Evolutionary conservation across 1,139 yeast genomes (phyloP).

Genomic region (Candida sanyaensis): DNA sequence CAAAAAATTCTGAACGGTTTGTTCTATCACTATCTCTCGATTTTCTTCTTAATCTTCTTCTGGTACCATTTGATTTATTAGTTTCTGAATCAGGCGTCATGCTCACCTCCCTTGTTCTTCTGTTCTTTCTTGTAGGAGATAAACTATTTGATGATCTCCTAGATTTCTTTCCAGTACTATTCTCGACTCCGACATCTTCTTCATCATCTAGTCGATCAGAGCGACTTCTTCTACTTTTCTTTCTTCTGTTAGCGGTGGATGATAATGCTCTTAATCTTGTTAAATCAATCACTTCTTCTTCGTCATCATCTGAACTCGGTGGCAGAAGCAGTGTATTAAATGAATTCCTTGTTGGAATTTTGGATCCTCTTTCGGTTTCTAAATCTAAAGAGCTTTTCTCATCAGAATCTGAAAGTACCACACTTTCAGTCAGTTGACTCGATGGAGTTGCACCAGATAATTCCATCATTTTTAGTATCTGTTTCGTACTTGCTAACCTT

Average conservation of each 20-base stretch:
- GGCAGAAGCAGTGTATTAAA: neutral
- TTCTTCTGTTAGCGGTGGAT: slow-evolving; percentile 3
- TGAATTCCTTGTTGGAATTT: slow-evolving; percentile 8
- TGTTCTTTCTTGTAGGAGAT: neutral
- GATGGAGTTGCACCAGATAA: neutral
- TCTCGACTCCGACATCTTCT: slow-evolving; percentile 2
- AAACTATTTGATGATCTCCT: slow-evolving; percentile 2
- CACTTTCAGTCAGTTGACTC: slow-evolving; percentile 26
- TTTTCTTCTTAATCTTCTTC: slow-evolving; percentile 30
- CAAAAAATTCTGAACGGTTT: slow-evolving; percentile 27
- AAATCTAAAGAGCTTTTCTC: slow-evolving; percentile 34
- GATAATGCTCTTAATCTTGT: slow-evolving; percentile 2
- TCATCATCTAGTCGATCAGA: neutral
- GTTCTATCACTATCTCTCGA: slow-evolving; percentile 34
- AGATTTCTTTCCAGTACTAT: slow-evolving; percentile 1
- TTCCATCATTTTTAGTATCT: slow-evolving; percentile 3
- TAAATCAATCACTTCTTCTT: slow-evolving; percentile 10
- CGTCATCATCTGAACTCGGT: slow-evolving; percentile 14
- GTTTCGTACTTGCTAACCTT: slow-evolving; percentile 7
- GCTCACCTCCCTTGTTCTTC: slow-evolving; percentile 16
- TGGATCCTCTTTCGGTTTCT: slow-evolving; percentile 1
- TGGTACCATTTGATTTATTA: slow-evolving; percentile 21
- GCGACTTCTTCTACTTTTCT: neutral
- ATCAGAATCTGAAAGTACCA: slow-evolving; percentile 41
- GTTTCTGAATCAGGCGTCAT: slow-evolving; percentile 14